Evolutionary conservation across 768 basidiomycete genomes (phyloP), one percentile per base, ranked within the genome.

Genomic region (Nevesoporus exiguus): DNA sequence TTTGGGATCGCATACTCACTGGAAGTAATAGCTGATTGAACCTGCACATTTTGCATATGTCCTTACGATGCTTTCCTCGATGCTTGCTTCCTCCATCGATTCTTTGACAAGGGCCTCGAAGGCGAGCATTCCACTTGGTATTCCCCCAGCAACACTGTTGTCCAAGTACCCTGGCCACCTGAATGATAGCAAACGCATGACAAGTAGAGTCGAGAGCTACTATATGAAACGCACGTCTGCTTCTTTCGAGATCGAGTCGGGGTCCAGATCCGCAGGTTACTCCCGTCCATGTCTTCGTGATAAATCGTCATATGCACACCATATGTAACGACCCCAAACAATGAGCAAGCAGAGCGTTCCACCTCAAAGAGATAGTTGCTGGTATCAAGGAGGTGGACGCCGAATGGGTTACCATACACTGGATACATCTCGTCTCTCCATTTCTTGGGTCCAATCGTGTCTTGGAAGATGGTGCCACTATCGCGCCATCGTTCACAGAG

Each of bases 111-210:
- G 73, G 2, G 84, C 79, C 45, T 93, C 87, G 45, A 90, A 81
- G 4, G 81, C 71, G 0, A 79, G 65, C 73, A 87, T 84, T 1
- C 93, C 91, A 19, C 86, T 83, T 0, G 93, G 84, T 30, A 96
- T 94, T 3, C 96, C 96, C 0, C 96, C 96, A 3, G 94, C 94
- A 40, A 90, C 90, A 33, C 82, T 86, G 69, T 98, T 98, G 65
- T 98, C 96, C 17, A 97, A 78, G 61, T 78, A 83, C 2, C 90
- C 86, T 6, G 94, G 93, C 80, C 85, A 97, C 30, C 88, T 88
- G 58, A 47, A 45, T 3, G 19, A 57, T 34, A 40, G 8, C 11
- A 41, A 3, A 11, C 34, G 25, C 22, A 27, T 49, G 27, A 21
- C 24, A 25, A 41, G 27, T 41, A 22, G n/a, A 29, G 27, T 31